These are phyloP conservation scores for Tremellales sp. DNA, from an alignment of 1,284 basidiomycete species.

Conservation along the genomic window DNA sequence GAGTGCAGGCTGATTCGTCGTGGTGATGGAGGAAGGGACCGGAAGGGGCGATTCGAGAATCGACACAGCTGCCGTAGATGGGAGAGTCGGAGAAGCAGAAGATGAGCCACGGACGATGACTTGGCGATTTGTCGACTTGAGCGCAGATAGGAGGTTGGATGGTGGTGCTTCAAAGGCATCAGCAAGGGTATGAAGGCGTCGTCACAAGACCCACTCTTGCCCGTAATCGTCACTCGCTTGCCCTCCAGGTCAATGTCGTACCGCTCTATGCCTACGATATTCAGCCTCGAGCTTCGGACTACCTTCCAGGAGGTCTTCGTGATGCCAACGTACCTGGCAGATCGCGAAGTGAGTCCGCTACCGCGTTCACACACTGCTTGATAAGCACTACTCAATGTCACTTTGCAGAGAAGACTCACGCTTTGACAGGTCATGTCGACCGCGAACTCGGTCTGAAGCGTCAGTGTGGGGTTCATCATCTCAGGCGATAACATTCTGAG, in stretches of 20 bases:
- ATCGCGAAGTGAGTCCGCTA: slow-evolving; percentile 33
- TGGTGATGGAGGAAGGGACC: slow-evolving; percentile 25
- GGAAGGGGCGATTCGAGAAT: slow-evolving; percentile 49
- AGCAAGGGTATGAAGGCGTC: background rate
- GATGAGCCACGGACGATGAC: slow-evolving; percentile 48
- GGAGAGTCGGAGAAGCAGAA: slow-evolving; percentile 20
- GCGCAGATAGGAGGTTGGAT: slow-evolving; percentile 43
- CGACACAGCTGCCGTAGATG: slow-evolving; percentile 43
- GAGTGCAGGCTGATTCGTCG: slow-evolving; percentile 20
- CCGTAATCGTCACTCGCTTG: slow-evolving; percentile 47
- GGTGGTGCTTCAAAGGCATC: slow-evolving; percentile 36
- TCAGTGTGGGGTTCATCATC: background rate
- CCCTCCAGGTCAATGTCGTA: slow-evolving; percentile 48
- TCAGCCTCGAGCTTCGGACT: background rate
- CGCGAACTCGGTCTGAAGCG: slow-evolving; percentile 46
- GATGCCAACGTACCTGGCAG: slow-evolving; percentile 22
- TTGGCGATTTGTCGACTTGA: slow-evolving; percentile 48
- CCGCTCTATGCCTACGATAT: slow-evolving; percentile 41
- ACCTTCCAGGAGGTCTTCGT: no score
- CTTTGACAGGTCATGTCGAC: slow-evolving; percentile 50
- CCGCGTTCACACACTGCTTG: slow-evolving; percentile 44
- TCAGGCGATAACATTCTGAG: slow-evolving; percentile 1
- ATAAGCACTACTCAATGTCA: background rate
- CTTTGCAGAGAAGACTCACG: slow-evolving; percentile 19
- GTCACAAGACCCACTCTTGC: slow-evolving; percentile 34